Evolutionary conservation across 768 basidiomycete species (phyloP).

Genomic region (Boletus reticuloceps): DNA sequence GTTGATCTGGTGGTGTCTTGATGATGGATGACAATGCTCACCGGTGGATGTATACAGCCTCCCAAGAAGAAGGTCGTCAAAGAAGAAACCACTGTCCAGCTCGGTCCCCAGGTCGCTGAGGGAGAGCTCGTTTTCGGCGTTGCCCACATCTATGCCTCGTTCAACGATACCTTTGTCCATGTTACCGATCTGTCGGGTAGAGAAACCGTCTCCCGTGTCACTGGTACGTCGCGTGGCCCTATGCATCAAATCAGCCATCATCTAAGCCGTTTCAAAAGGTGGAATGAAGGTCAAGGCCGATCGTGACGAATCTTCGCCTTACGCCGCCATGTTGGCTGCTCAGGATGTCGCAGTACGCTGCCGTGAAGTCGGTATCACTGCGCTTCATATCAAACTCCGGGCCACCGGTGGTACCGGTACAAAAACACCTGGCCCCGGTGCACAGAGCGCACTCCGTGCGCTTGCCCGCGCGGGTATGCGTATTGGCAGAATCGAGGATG

Average conservation of each 20-base stretch:
- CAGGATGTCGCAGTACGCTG: constrained; percentile 96
- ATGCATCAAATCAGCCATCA: not conserved
- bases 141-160: constrained; percentile 98
- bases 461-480: constrained; percentile 98
- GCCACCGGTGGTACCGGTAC: constrained; percentile 98
- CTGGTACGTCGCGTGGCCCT: constrained; percentile 53
- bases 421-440: constrained; percentile 98
- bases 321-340: constrained; percentile 97
- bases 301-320: constrained; percentile 97
- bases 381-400: constrained; percentile 98
- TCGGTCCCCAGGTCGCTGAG: constrained; percentile 94
- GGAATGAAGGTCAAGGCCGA: constrained; percentile 99
- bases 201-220: constrained; percentile 98
- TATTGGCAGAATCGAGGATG: constrained; percentile 98
- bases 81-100: constrained; percentile 82
- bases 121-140: constrained; percentile 98
- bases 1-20: not conserved
- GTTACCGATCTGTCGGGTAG: constrained; percentile 98
- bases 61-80: constrained; percentile 82
- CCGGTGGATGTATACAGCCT: constrained; percentile 59
- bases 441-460: constrained; percentile 96
- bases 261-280: constrained; percentile 43
- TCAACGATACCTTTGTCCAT: constrained; percentile 99
- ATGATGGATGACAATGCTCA: constrained; percentile 53
- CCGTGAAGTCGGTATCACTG: constrained; percentile 98